A percentile compares a stretch with the other conserved stretches of the same genome.
Conservation (phyloP, 2,329 filamentous ascomycete genomes). For the Aspergillus quadrilineatus region DNA sequence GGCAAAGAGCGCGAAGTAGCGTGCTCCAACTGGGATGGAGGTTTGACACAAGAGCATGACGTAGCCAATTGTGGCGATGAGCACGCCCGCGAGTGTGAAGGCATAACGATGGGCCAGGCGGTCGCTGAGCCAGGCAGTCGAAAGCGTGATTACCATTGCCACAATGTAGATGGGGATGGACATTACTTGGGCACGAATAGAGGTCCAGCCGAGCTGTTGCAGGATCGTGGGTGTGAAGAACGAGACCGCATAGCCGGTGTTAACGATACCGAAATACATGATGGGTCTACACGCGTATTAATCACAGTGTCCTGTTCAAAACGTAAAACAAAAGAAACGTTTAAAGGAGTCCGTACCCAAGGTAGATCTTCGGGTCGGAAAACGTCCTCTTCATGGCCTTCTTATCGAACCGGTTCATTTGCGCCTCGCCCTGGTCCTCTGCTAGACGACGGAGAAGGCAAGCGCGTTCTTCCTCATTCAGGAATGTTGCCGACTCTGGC, state of each 20-base stretch:
- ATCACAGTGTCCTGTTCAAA: no score
- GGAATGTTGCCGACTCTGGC: constrained; percentile 14
- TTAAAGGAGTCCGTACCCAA: no score
- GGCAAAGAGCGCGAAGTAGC: constrained; percentile 28
- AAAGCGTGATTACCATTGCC: constrained; percentile 27
- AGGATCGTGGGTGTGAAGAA: constrained; percentile 38
- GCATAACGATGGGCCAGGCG: constrained; percentile 15
- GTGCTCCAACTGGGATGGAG: constrained; percentile 8
- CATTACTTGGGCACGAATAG: constrained; percentile 32
- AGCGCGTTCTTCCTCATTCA: constrained; percentile 12
- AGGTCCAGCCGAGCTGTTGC: constrained; percentile 32
- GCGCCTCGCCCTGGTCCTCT: constrained; percentile 12
- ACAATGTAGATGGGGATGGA: constrained; percentile 34
- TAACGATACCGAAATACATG: neutral
- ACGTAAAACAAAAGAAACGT: no score
- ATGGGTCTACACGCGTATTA: neutral
- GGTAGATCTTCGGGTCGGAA: constrained; percentile 5
- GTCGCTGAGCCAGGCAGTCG: constrained; percentile 15
- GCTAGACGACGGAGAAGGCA: constrained; percentile 14
- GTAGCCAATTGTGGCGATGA: constrained; percentile 15
- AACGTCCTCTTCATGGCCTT: neutral
- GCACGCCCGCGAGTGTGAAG: constrained; percentile 14
- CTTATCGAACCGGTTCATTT: neutral
- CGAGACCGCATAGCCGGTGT: neutral
- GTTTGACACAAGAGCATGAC: constrained; percentile 11